Conservation (phyloP, 1,284 basidiomycete genomes). For the Heterobasidion irregulare region DNA sequence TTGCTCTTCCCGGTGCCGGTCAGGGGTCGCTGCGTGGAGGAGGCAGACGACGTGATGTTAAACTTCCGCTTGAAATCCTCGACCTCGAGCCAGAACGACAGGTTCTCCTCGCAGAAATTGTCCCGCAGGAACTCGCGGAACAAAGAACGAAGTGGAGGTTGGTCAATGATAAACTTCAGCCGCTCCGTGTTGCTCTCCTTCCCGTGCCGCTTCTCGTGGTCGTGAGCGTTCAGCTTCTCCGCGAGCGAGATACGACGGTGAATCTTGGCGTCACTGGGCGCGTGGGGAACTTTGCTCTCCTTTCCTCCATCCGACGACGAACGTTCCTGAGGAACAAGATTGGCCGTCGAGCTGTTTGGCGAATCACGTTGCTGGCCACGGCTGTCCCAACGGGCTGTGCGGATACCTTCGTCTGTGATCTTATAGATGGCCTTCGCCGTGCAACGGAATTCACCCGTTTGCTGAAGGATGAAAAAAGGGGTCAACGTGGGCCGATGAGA, state of each 20-base stretch:
- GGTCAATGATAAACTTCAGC: slow-evolving; percentile 88
- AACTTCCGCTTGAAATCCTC: slow-evolving; percentile 96
- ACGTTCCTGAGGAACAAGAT: slow-evolving; percentile 35
- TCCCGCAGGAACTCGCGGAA: slow-evolving; percentile 93
- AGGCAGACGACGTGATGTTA: slow-evolving; percentile 67
- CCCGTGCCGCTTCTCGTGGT: slow-evolving; percentile 42
- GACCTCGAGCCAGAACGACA: slow-evolving; percentile 96
- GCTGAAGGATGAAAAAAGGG: slow-evolving; percentile 29
- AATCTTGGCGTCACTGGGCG: slow-evolving; percentile 50
- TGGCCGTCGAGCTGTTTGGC: slow-evolving; percentile 57
- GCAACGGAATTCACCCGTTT: slow-evolving; percentile 92
- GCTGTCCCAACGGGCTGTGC: slow-evolving; percentile 77
- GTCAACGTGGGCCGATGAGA: slow-evolving; percentile 7
- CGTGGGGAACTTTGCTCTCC: slow-evolving; percentile 24
- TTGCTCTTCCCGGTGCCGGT: slow-evolving; percentile 26
- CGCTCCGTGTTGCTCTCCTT: slow-evolving; percentile 91
- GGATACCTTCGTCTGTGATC: slow-evolving; percentile 85
- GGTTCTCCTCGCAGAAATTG: slow-evolving; percentile 98
- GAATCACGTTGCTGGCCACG: slow-evolving; percentile 36
- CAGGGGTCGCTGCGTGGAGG: slow-evolving; percentile 50
- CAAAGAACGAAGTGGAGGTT: slow-evolving; percentile 80
- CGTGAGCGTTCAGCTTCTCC: slow-evolving; percentile 60
- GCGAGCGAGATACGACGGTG: slow-evolving; percentile 74
- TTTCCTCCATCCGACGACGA: slow-evolving; percentile 31
- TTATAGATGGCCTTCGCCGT: slow-evolving; percentile 92